Percentiles rank a stretch among this genome's conserved stretches.
Evolutionary conservation across 2,329 filamentous ascomycete genomes (phyloP).

Genomic region (Trichoderma sp.): DNA sequence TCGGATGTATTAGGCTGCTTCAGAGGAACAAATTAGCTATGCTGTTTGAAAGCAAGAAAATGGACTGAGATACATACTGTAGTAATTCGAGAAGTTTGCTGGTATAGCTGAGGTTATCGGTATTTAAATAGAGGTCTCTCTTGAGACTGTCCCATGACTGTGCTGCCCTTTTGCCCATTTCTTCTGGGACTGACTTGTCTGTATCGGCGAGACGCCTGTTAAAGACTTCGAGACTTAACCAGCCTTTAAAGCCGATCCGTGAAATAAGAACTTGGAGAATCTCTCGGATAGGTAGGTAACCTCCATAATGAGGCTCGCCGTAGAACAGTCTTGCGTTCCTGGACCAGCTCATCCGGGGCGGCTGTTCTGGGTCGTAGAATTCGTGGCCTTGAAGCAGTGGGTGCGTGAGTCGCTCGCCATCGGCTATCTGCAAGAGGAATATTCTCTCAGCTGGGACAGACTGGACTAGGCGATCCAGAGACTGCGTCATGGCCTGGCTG

Average conservation of each 20-base stretch:
- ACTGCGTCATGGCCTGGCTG: constrained; percentile 51
- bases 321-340: constrained; percentile 64
- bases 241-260: constrained; percentile 63
- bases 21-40: background rate
- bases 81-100: background rate
- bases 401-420: constrained; percentile 59
- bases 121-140: constrained; percentile 31
- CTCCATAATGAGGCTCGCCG: constrained; percentile 56
- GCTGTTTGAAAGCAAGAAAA: too few relatives aligned
- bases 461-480: constrained; percentile 52
- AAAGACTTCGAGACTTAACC: constrained; percentile 72
- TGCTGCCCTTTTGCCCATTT: constrained; percentile 54
- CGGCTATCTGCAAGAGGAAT: constrained; percentile 74
- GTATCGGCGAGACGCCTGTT: constrained; percentile 32
- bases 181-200: constrained; percentile 61
- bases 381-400: constrained; percentile 54
- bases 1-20: background rate
- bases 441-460: constrained; percentile 61
- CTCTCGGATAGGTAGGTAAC: constrained; percentile 63
- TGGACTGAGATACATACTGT: background rate
- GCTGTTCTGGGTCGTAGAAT: constrained; percentile 35
- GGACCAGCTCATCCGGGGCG: constrained; percentile 69
- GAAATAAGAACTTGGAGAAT: constrained; percentile 61
- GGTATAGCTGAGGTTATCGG: background rate
- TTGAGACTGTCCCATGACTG: constrained; percentile 50